Evolutionary conservation across 805 yeast genomes (phyloP), one percentile per base, ranked within the genome.

Genomic region (Saturnispora diversa): DNA sequence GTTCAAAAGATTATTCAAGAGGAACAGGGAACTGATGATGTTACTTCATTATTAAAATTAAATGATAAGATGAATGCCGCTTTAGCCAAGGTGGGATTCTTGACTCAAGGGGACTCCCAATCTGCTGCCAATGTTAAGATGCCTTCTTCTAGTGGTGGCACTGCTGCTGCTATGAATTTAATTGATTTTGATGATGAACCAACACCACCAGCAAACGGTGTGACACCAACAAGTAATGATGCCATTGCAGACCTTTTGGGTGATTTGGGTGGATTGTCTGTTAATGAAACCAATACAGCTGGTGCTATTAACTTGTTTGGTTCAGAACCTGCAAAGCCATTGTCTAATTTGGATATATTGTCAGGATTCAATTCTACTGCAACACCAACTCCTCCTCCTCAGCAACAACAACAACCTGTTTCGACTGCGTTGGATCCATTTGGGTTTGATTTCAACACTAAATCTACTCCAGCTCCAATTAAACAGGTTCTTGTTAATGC

Each of bases 1-100:
- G 74, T 92, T 49, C 83, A 83, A 57, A 81, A 80, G 51, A 82
- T 92, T 51, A 76, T 85, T 45, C 81, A 76, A 52, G 95, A 86
- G 53, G 95, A 85, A 53, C 72, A 74, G 27, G 79, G 77, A 19
- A 77, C 77, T 46, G 84, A 79, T 53, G 77, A 66, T 32, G 83
- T 85, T 26, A 69, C 67, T 37, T 78, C 75, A 44, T 63, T 92
- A 40, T 66, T 84, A 39, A 68, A 66, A 26, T 67, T 92, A 43
- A 84, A 85, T 59, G 95, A 85, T 56, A 72, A 72, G 40, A 80
- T 88, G 46, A 80, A 84, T 56, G 67, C 73, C 5, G 70, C 86
- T 38, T 60, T 86, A 38, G 68, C 70, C 31, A 85, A 84, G 61
- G 85, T 74, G 62, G 74, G 70, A 33, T 65, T 76, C 17, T 65